Conservation (phyloP, 2,329 filamentous ascomycete genomes). For the Shiraia sp. region DNA sequence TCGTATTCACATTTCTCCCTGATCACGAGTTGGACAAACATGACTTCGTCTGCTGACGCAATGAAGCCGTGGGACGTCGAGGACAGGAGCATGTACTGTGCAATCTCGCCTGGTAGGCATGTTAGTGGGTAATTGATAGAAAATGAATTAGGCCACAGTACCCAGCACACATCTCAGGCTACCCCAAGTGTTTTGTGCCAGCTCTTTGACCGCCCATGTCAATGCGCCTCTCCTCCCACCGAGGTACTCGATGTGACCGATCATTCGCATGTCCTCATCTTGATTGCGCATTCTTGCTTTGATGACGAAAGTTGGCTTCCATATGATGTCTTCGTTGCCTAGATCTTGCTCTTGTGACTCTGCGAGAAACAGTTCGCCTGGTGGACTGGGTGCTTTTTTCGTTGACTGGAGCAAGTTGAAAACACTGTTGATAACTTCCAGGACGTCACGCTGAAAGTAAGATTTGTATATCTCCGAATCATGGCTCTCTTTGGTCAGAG, state of each 20-base stretch:
- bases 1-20: slow-evolving; percentile 3
- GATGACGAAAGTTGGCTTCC: slow-evolving; percentile 14
- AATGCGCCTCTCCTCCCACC: slow-evolving; percentile 17
- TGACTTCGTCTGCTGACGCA: slow-evolving; percentile 20
- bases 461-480: slow-evolving; percentile 1
- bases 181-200: slow-evolving; percentile 12
- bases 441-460: slow-evolving; percentile 11
- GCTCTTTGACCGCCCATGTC: slow-evolving; percentile 10
- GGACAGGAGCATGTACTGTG: slow-evolving; percentile 22
- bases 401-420: slow-evolving; percentile 9
- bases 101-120: slow-evolving; percentile 16
- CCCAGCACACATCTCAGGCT: slow-evolving; percentile 25
- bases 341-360: slow-evolving; percentile 4
- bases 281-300: slow-evolving; percentile 4
- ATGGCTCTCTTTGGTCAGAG: neutral
- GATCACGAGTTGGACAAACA: slow-evolving; percentile 17
- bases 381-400: neutral
- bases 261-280: slow-evolving; percentile 6
- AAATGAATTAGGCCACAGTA: neutral
- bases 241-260: slow-evolving; percentile 25
- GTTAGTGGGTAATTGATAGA: neutral
- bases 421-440: slow-evolving; percentile 6
- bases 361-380: slow-evolving; percentile 5
- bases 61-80: slow-evolving; percentile 21
- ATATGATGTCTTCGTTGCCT: slow-evolving; percentile 6